Evolutionary conservation across 129 eudicot genomes (phyloP), one percentile per base, ranked within the genome.

Genomic region (Dittrichia graveolens): DNA sequence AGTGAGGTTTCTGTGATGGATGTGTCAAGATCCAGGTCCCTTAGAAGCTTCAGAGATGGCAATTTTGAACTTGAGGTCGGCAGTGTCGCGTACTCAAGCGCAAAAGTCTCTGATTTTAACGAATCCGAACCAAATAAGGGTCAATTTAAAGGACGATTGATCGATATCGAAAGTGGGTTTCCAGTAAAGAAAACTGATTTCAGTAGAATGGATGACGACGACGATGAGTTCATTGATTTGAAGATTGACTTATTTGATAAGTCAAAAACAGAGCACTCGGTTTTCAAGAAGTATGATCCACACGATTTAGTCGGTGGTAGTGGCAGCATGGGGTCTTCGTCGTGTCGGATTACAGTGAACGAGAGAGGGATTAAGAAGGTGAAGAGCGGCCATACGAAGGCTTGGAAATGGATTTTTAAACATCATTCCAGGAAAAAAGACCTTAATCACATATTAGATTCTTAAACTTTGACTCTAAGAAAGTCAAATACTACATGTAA

Each of bases 211-310:
- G 95, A 78, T 65, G 98, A 85, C 57, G 69, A 73, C 37, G 98
- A 87, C 61, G 96, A 89, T 48, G 80, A 85, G 45, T 93, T 87
- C 75, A 93, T 93, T 48, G 98, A 93, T 62, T 68, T 93, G 80
- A 87, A 85, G 75, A 84, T 89, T 42, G 88, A 89, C 78, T 75
- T 72, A 61, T 79, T 81, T 31, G 57, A 34, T 10, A 87, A 78
- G 79, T 65, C 82, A 11, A 73, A 61, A 71, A 41, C 81, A 71
- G 92, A 85, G 40, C 44, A 71, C 52, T 77, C 85, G 69, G 80
- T 18, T 49, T 44, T 65, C 4, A 82, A 78, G 86, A 77, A 74
- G 59, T 6, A 56, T 65, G 79, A 54, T 53, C 7, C 71, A 6
- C 59, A 73, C 2, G 75, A 77, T 19, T 41, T 71, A 56, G 31